Base-by-base conservation (phyloP, 106 monocot genomes). In the Allium sativum region DNA sequence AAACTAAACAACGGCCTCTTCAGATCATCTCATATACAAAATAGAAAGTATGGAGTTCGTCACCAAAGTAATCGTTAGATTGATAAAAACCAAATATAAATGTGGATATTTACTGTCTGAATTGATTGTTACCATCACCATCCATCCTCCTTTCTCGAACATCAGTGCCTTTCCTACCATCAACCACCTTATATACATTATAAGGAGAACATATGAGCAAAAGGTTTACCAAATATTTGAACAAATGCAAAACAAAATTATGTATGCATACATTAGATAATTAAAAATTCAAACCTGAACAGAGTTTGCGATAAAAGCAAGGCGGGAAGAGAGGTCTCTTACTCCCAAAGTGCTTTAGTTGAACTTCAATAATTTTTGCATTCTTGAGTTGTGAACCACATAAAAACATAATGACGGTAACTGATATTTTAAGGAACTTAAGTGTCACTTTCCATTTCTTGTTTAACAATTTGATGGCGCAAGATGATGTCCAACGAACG, bases 261-360 rank as follows among this genome's bases (percentile, higher is more conserved):
- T n/a, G n/a, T n/a, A 62, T n/a, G 8, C 45, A 61, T 12, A 15
- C 4, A 19, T 19, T 7, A 50, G 18, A 16, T 43, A 2, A 18
- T 62, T 46, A 47, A n/a, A 68, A n/a, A 55, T 55, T 3, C 54
- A 18, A 50, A 98, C 96, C 88, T 98, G 91, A 64, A 92, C 91
- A 10, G 91, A 98, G 63, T 92, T 98, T 55, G 91, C 96, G 62
- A 98, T 77, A 57, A 98, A 98, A 41, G 96, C 96, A 73, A 98
- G 82, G 12, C 84, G 81, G 56, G 91, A 98, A 9, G 91, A 88
- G 18, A 98, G 82, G 63, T 98, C 96, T 60, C 96, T 73, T 41
- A 88, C 96, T 51, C 96, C 96, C 68, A 98, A 72, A 60, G 85
- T 62, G 46, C 71, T 68, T 15, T 91, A 76, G 44, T 91, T 88